Percentiles rank a stretch among this genome's conserved stretches.
phyloP scores from a whole-genome alignment of 1,139 yeast genomes.

The Meyerozyma sp. region DNA sequence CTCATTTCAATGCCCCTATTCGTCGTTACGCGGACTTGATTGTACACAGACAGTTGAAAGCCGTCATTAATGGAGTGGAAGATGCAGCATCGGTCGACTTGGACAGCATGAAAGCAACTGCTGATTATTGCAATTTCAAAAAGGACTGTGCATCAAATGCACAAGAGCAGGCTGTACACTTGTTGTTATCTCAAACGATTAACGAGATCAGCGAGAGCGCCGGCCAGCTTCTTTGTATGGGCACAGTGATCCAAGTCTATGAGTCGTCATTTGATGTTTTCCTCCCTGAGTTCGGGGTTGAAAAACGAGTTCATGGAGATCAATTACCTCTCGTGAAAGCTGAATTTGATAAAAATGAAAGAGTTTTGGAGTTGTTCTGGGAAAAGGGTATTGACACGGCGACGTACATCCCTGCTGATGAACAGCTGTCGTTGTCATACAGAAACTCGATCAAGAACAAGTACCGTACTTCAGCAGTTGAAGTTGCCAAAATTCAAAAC shows the following conservation, averaged over 20 bases:
- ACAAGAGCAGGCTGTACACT: constrained; percentile 91
- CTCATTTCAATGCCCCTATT: constrained; percentile 91
- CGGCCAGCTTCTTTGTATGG: constrained; percentile 80
- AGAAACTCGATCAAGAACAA: constrained; percentile 75
- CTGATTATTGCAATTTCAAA: constrained; percentile 92
- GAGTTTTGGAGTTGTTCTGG: constrained; percentile 84
- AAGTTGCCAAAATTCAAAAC: constrained; percentile 59
- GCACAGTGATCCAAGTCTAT: constrained; percentile 86
- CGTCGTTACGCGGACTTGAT: constrained; percentile 88
- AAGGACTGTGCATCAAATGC: constrained; percentile 92
- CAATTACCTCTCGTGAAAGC: constrained; percentile 91
- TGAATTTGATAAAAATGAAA: constrained; percentile 69
- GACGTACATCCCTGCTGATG: constrained; percentile 85
- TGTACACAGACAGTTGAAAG: constrained; percentile 86
- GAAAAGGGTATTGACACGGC: constrained; percentile 89
- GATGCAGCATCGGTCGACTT: constrained; percentile 42
- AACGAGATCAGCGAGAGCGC: constrained; percentile 71
- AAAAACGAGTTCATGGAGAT: constrained; percentile 96
- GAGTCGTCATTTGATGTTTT: constrained; percentile 95
- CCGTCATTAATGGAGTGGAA: constrained; percentile 40
- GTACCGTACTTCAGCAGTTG: constrained; percentile 64
- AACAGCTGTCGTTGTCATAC: constrained; percentile 68
- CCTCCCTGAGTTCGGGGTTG: constrained; percentile 93
- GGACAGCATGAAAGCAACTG: constrained; percentile 71
- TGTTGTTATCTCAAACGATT: constrained; percentile 77